Base-by-base conservation (phyloP, 1,284 basidiomycete species). In the Xanthoconium separans region DNA sequence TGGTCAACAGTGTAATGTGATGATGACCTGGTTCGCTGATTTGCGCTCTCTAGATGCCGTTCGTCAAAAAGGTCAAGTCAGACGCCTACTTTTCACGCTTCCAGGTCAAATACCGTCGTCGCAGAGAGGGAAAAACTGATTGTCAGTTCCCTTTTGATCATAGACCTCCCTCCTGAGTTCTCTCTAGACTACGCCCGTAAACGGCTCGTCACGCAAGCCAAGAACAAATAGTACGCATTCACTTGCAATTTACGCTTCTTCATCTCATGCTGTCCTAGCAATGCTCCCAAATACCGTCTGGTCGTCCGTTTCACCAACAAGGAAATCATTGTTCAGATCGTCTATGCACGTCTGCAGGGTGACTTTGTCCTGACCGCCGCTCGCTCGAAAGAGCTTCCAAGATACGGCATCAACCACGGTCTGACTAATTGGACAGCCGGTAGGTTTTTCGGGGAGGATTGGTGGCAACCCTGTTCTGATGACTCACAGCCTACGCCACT, bases 401-500 rank as follows among this genome's bases (percentile, higher is more conserved):
- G 87, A 70, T 99, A 97, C 74, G 97, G 97, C 62, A 97, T 99
- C 77, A 92, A 93, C 75, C 95, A 99, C 74, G 97, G 97, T 78
- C 82, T 99, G 47, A 95, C 95, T 62, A 99, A 99, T 83, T 99
- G 97, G 97, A 82, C 95, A 63, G 95, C 96, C 61, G 90, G 91
- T 91, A 66, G 47, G 68, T 1, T 18, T 55, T 44, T 44, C 1
- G 20, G 10, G 3, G 15, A 31, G 16, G 52, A 22, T 22, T 45
- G 9, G 20, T 11, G 3, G 11, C 6, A 40, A n/a, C 15, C 18
- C 11, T 31, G 27, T 37, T 44, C 48, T 48, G 33, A 60, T 45
- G 6, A 8, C 50, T 52, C 40, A 18, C 56, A 91, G 95, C 95
- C 51, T 99, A 99, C 76, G 97, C 97, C 51, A 98, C 97, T 68